Base-by-base conservation (phyloP, 192 early-diverging fungal genomes). In the Gigaspora rosea region DNA sequence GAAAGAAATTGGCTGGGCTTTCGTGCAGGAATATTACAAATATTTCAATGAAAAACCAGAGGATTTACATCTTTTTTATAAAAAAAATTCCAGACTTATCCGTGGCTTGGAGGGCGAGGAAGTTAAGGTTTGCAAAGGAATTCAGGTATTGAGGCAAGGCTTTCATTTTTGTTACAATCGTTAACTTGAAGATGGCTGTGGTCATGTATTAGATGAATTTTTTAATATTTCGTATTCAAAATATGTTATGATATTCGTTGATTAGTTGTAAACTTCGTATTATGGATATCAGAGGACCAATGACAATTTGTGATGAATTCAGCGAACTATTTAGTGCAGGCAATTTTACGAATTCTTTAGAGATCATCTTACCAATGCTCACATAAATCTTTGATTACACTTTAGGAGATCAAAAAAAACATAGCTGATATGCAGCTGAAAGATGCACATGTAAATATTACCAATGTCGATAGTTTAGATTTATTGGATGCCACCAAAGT, bases 1-100 rank as follows among this genome's bases (percentile, higher is more conserved):
- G 63, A 86, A 88, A 78, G 92, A 94, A 73, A 88, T 96, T 69
- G 94, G 95, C 27, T 93, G 92, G 92, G 85, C 93, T 77, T 97
- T 97, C 87, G 96, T 93, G 48, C 92, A 91, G 76, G 90, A 96
- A 78, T 97, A 95, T 82, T 97, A 96, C 85, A 95, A 92, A 50
- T 91, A 92, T 78, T 86, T 97, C 79, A 93, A 94, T 84, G 90
- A 90, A 67, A 88, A 92, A 4, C 95, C 95, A 41, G 61, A 86
- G 48, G 81, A 85, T 52, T 86, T 97, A 59, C 90, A 94, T 83
- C 84, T 79, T 66, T 96, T 96, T 81, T 97, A 96, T 85, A 91
- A 89, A 81, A 92, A 93, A 72, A 87, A 94, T 78, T 96, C 95
- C 10, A 86, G 81, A 48, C 91, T 90, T 78, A 86, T 94, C 73